These are phyloP conservation scores for Graphium sp. DNA, from an alignment of 2,329 filamentous ascomycete genomes.

Conservation along the genomic window DNA sequence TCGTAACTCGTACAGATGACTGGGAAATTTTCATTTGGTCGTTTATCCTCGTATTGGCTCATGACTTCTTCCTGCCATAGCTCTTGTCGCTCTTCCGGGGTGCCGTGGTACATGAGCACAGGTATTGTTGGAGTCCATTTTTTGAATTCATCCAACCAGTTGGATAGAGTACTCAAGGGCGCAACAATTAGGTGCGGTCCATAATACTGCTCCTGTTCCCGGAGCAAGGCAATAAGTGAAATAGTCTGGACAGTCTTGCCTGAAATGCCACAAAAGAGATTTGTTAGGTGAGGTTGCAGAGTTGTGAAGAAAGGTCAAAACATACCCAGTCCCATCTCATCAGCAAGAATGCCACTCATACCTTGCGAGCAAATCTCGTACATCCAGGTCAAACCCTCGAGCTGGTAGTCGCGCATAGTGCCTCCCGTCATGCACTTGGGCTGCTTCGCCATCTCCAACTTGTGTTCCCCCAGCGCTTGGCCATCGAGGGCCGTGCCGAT, in stretches of 20 bases:
- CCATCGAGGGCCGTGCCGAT: conserved; percentile 45
- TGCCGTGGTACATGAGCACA: conserved; percentile 81
- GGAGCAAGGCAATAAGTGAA: conserved; percentile 67
- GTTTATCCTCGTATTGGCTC: conserved; percentile 37
- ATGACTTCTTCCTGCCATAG: conserved; percentile 61
- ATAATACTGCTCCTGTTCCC: conserved; percentile 67
- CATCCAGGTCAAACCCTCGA: conserved; percentile 92
- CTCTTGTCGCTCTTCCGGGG: conserved; percentile 56
- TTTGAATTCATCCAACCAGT: conserved; percentile 89
- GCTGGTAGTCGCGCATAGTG: conserved; percentile 83
- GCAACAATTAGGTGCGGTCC: conserved; percentile 86
- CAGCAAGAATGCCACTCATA: conserved; percentile 77
- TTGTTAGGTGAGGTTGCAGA: conserved; percentile 4
- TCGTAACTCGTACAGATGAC: conserved; percentile 93
- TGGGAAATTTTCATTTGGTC: conserved; percentile 54
- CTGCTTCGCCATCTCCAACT: conserved; percentile 68
- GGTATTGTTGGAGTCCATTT: conserved; percentile 84
- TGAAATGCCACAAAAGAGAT: conserved; percentile 12
- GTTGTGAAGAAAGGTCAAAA: neutral
- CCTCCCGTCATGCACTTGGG: conserved; percentile 74
- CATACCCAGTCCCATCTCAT: conserved; percentile 75
- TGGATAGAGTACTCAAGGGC: conserved; percentile 78
- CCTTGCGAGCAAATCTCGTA: conserved; percentile 68
- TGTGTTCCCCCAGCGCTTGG: conserved; percentile 41
- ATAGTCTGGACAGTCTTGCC: conserved; percentile 91